These are phyloP conservation scores for Tubosaeta sp. DNA, from an alignment of 768 basidiomycete species.

Conservation along the genomic window DNA sequence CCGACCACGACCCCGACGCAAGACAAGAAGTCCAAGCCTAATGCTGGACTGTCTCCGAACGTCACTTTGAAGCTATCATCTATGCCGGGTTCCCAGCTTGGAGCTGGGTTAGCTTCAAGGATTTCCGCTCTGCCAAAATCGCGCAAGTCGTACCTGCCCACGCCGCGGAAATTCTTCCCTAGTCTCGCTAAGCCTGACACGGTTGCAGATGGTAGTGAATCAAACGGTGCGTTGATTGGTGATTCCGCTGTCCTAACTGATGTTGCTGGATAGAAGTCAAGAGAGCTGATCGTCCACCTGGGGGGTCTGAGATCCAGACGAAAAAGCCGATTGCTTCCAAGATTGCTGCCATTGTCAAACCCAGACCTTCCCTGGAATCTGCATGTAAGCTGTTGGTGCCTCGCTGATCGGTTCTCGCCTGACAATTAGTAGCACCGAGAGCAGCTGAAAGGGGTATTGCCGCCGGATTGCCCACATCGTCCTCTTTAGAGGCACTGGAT, in stretches of 20 bases:
- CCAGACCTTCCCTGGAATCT: not conserved
- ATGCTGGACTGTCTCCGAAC: not conserved
- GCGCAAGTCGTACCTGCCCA: constrained; percentile 13
- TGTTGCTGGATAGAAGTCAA: constrained; percentile 9
- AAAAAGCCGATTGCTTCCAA: not conserved
- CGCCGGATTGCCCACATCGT: constrained; percentile 4
- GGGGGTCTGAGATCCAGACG: constrained; percentile 12
- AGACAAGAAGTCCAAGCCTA: constrained; percentile 1
- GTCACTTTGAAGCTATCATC: not conserved
- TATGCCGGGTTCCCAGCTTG: constrained; percentile 3
- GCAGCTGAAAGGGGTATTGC: not conserved
- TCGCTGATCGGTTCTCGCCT: not conserved
- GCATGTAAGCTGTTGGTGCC: constrained; percentile 2
- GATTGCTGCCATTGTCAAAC: not conserved
- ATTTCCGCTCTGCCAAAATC: not conserved
- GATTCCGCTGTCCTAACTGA: not conserved
- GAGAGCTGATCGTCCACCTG: constrained; percentile 2
- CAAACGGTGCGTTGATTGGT: constrained; percentile 1
- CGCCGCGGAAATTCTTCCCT: constrained; percentile 3
- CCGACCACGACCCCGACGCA: not conserved
- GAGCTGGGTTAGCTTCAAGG: constrained; percentile 5
- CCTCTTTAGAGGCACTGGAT: constrained; percentile 15
- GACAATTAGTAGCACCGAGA: constrained; percentile 2
- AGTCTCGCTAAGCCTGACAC: not conserved
- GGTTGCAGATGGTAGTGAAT: not conserved